These are phyloP conservation scores for Chytriomyces sp. DNA, from an alignment of 192 early-diverging fungal species.

Conservation along the genomic window DNA sequence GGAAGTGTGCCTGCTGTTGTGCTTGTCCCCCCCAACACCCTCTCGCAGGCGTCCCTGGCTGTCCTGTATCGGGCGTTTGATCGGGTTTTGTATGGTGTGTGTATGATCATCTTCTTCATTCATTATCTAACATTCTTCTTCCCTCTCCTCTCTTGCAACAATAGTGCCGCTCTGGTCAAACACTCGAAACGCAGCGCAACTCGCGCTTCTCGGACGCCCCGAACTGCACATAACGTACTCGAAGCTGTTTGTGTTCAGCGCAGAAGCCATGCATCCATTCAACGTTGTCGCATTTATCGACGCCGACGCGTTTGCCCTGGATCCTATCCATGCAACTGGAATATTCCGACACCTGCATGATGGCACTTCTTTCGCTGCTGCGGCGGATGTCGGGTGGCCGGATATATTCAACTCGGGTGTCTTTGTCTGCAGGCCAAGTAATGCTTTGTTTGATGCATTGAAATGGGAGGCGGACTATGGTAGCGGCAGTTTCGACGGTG, in stretches of 20 bases:
- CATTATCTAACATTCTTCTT: slow-evolving; percentile 25
- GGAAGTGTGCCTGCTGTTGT: slow-evolving; percentile 70
- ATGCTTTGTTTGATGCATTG: slow-evolving; percentile 57
- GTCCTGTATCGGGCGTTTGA: slow-evolving; percentile 70
- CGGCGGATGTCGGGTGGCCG: slow-evolving; percentile 95
- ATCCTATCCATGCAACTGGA: slow-evolving; percentile 57
- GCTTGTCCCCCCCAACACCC: slow-evolving; percentile 65
- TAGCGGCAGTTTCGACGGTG: slow-evolving; percentile 85
- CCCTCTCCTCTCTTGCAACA: too few relatives aligned
- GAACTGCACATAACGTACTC: slow-evolving; percentile 90
- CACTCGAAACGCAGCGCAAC: slow-evolving; percentile 55
- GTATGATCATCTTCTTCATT: slow-evolving; percentile 57
- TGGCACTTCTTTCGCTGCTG: slow-evolving; percentile 70
- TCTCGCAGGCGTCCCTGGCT: slow-evolving; percentile 57
- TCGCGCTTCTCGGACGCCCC: slow-evolving; percentile 81
- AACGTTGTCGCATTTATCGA: slow-evolving; percentile 81
- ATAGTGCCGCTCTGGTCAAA: slow-evolving; percentile 16
- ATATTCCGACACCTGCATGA: slow-evolving; percentile 60
- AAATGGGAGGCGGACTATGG: slow-evolving; percentile 53
- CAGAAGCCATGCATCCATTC: slow-evolving; percentile 59
- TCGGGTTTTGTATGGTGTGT: slow-evolving; percentile 65
- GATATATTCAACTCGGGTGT: slow-evolving; percentile 98
- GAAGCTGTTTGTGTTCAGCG: slow-evolving; percentile 87
- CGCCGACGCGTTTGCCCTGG: slow-evolving; percentile 89
- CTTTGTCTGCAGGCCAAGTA: slow-evolving; percentile 72